phyloP scores from a whole-genome alignment of 2,329 filamentous ascomycete species.

The Furcasterigmium sp. region DNA sequence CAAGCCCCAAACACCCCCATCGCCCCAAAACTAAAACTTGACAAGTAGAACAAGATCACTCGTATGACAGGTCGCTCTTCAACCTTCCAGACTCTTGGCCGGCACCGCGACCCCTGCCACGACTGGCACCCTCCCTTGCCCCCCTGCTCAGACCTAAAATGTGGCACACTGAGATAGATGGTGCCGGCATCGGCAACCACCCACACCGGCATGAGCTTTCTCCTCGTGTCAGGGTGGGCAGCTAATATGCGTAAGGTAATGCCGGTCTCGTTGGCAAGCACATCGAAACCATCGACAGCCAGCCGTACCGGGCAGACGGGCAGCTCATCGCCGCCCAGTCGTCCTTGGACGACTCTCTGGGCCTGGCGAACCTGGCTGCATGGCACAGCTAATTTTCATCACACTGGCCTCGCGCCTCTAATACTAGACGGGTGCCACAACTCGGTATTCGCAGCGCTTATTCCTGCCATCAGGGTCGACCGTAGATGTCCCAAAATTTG shows the following conservation, averaged over 20 bases:
- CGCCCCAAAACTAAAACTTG: no score
- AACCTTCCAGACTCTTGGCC: background rate
- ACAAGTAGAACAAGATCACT: background rate
- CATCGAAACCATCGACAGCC: no score
- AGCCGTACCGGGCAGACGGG: no score
- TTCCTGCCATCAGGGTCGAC: no score
- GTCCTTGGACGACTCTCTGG: no score
- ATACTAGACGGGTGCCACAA: no score
- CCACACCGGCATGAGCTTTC: background rate
- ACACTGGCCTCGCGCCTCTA: no score
- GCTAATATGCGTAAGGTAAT: background rate
- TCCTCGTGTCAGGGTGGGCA: background rate
- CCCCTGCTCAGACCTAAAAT: background rate
- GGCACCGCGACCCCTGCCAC: background rate
- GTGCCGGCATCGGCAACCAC: background rate
- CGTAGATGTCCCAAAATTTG: no score
- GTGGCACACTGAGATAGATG: background rate
- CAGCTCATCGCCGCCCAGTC: no score
- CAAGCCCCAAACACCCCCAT: background rate
- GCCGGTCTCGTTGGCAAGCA: background rate
- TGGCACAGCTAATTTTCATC: no score
- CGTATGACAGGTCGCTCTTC: background rate
- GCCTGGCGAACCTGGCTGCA: no score
- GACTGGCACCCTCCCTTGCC: background rate
- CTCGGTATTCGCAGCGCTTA: no score